These are phyloP conservation scores for Bonia amplexicaulis DNA, from an alignment of 176 grass and related monocot species.

Conservation along the genomic window DNA sequence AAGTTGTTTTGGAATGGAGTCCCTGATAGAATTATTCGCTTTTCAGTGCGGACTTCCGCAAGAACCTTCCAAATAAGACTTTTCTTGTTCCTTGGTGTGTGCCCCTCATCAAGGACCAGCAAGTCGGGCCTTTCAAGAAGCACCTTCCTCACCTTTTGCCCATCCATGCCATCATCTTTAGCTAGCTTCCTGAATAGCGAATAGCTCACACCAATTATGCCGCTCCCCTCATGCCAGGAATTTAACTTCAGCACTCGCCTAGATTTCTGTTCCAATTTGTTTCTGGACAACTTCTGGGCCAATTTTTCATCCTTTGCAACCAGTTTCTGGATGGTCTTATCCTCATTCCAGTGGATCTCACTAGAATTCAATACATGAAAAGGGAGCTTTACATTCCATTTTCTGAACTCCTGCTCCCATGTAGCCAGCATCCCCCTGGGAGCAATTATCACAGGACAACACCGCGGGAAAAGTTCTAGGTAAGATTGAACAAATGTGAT, in stretches of 20 bases:
- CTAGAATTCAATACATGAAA: constrained; percentile 64
- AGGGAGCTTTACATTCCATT: constrained; percentile 67
- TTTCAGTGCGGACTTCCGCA: constrained; percentile 43
- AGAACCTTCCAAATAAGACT: constrained; percentile 59
- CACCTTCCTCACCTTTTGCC: constrained; percentile 18
- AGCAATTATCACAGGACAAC: constrained; percentile 68
- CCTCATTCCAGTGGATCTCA: constrained; percentile 47
- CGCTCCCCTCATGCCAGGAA: constrained; percentile 59
- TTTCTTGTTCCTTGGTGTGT: constrained; percentile 65
- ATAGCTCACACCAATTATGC: constrained; percentile 85
- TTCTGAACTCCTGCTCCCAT: constrained; percentile 73
- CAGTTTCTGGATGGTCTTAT: constrained; percentile 23
- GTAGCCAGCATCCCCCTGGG: constrained; percentile 55
- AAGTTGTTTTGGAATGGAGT: constrained; percentile 90
- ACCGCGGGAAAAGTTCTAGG: constrained; percentile 53
- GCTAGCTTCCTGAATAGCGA: constrained; percentile 47
- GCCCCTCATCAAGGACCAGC: constrained; percentile 80
- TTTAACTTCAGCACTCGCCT: constrained; percentile 43
- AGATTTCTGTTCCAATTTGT: constrained; percentile 23
- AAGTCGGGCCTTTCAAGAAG: constrained; percentile 58
- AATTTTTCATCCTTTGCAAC: constrained; percentile 20
- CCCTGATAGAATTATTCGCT: constrained; percentile 68
- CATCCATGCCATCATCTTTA: constrained; percentile 14
- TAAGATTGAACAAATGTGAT: constrained; percentile 81
- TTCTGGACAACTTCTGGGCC: not conserved